phyloP scores from a whole-genome alignment of 2,329 filamentous ascomycete species.

The Elsinoe fawcettii region DNA sequence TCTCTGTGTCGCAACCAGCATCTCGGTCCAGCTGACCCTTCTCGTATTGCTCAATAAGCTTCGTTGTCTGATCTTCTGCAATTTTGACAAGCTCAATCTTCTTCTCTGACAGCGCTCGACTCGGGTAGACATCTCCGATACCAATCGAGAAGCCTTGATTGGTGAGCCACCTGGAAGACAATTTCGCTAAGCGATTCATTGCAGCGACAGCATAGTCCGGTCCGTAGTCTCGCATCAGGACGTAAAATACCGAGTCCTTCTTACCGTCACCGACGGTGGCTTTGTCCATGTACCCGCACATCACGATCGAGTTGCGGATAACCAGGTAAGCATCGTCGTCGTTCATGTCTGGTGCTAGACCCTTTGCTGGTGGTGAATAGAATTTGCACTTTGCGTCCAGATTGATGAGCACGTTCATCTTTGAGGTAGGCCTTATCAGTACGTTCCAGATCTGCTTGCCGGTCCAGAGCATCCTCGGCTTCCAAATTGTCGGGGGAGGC shows the following conservation, averaged over 20 bases:
- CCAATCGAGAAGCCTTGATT: conserved; percentile 95
- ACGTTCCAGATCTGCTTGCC: conserved; percentile 95
- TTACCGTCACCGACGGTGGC: conserved; percentile 94
- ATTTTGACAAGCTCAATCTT: conserved; percentile 69
- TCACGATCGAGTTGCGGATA: conserved; percentile 90
- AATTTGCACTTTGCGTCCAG: conserved; percentile 86
- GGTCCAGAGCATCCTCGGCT: conserved; percentile 84
- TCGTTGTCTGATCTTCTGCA: conserved; percentile 74
- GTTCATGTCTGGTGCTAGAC: conserved; percentile 70
- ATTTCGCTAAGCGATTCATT: conserved; percentile 88
- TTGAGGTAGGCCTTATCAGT: conserved; percentile 78
- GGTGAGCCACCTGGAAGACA: conserved; percentile 80
- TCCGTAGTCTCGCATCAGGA: conserved; percentile 90
- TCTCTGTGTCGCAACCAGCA: conserved; percentile 81
- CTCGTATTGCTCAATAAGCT: conserved; percentile 75
- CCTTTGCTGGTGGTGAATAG: conserved; percentile 53
- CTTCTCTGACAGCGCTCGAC: conserved; percentile 57
- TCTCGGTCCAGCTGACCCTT: conserved; percentile 75
- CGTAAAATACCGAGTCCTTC: conserved; percentile 96
- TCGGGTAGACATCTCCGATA: conserved; percentile 88
- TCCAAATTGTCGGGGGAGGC: conserved; percentile 77
- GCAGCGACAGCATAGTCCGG: conserved; percentile 78
- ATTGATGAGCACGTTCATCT: conserved; percentile 78
- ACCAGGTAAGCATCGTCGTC: conserved; percentile 73
- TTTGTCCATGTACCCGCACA: conserved; percentile 98